These are phyloP conservation scores for Yamadazyma blattariae DNA, from an alignment of 1,139 yeast genomes.

Conservation along the genomic window DNA sequence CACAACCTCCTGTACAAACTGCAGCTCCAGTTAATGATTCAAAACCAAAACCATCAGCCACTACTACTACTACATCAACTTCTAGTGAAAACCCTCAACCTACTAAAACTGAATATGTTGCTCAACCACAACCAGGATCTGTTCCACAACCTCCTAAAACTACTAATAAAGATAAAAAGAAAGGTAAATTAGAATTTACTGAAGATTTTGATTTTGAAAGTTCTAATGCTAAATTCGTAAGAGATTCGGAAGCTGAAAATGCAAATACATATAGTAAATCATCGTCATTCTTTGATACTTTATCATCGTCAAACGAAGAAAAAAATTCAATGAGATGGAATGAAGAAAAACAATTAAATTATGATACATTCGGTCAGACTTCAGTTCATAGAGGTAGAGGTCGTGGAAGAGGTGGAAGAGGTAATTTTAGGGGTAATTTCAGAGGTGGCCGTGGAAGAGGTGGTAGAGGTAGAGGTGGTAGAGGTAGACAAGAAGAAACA, in stretches of 20 bases:
- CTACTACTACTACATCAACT: slow-evolving; percentile 8
- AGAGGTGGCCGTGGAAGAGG: slow-evolving; percentile 17
- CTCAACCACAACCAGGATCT: slow-evolving; percentile 8
- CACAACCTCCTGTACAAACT: slow-evolving; percentile 8
- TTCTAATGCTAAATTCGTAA: slow-evolving; percentile 60
- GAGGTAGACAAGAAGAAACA: slow-evolving; percentile 9
- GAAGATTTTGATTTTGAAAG: slow-evolving; percentile 58
- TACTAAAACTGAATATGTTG: slow-evolving; percentile 8
- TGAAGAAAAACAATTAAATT: slow-evolving; percentile 58
- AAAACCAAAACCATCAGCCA: background rate
- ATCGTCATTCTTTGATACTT: slow-evolving; percentile 79
- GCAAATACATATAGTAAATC: slow-evolving; percentile 54
- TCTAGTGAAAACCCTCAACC: slow-evolving; percentile 10
- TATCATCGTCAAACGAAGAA: slow-evolving; percentile 57
- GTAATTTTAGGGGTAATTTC: slow-evolving; percentile 23
- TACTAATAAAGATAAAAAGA: slow-evolving; percentile 9
- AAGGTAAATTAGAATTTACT: slow-evolving; percentile 12
- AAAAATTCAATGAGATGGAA: slow-evolving; percentile 51
- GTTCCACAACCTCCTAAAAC: slow-evolving; percentile 12
- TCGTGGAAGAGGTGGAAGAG: slow-evolving; percentile 31
- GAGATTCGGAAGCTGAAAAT: slow-evolving; percentile 21
- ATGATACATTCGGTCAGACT: slow-evolving; percentile 69
- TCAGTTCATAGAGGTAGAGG: slow-evolving; percentile 26
- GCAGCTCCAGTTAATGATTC: slow-evolving; percentile 1
- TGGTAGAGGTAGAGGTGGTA: slow-evolving; percentile 1